These are phyloP conservation scores for Talaromyces nanjingensis DNA, from an alignment of 495 filamentous ascomycete genomes.

Conservation along the genomic window DNA sequence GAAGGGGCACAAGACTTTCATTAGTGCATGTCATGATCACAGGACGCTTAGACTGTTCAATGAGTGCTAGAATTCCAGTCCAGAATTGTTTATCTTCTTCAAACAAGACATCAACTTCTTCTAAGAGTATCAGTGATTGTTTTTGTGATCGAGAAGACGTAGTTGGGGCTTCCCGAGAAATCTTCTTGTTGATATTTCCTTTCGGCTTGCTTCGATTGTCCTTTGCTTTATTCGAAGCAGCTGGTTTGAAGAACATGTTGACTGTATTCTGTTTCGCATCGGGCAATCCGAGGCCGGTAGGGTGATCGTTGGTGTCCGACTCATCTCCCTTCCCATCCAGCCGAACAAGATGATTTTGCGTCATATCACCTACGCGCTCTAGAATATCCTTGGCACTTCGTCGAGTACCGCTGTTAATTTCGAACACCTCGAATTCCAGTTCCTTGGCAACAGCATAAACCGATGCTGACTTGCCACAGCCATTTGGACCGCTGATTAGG, in stretches of 20 bases:
- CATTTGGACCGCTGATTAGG: constrained; percentile 80
- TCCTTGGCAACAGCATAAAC: constrained; percentile 95
- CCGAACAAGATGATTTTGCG: constrained; percentile 83
- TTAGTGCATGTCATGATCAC: constrained; percentile 94
- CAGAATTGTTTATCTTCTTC: constrained; percentile 96
- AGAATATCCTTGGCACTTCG: constrained; percentile 84
- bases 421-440: constrained; percentile 89
- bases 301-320: constrained; percentile 13
- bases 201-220: constrained; percentile 6
- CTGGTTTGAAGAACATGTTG: constrained; percentile 68
- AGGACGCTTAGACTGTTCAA: constrained; percentile 77
- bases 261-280: constrained; percentile 72
- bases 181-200: constrained; percentile 5
- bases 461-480: constrained; percentile 89
- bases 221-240: constrained; percentile 16
- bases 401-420: constrained; percentile 79
- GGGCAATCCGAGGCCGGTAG: constrained; percentile 17
- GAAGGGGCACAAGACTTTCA: constrained; percentile 65
- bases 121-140: constrained; percentile 89
- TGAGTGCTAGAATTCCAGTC: constrained; percentile 68
- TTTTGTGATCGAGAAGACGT: constrained; percentile 56
- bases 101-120: constrained; percentile 91
- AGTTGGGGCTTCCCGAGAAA: background rate
- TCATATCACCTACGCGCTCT: constrained; percentile 94
- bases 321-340: constrained; percentile 23